Conservation (phyloP, 495 filamentous ascomycete genomes). For the Opeltia flavorubescens region DNA sequence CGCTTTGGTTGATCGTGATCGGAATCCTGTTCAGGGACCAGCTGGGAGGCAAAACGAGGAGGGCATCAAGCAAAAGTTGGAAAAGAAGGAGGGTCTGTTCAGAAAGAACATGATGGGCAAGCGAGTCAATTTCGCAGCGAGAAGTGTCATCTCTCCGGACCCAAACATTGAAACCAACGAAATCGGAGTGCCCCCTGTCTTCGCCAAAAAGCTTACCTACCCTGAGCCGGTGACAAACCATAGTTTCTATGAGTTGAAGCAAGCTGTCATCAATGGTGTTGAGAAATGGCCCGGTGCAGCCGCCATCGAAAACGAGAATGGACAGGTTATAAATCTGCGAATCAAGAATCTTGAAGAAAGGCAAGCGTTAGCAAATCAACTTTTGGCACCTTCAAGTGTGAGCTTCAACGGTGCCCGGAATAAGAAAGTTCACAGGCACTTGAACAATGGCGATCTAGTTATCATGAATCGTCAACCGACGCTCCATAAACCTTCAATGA, state of each 20-base stretch:
- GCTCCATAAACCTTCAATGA: slow-evolving; percentile 98
- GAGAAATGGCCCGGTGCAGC: slow-evolving; percentile 90
- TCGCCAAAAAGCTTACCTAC: slow-evolving; percentile 91
- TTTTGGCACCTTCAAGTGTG: slow-evolving; percentile 75
- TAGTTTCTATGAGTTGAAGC: slow-evolving; percentile 88
- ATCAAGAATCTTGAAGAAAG: slow-evolving; percentile 77
- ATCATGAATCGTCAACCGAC: slow-evolving; percentile 99
- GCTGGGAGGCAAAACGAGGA: slow-evolving; percentile 57
- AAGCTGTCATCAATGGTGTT: slow-evolving; percentile 89
- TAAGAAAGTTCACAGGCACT: slow-evolving; percentile 94
- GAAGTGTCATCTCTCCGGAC: slow-evolving; percentile 95
- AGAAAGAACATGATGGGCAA: slow-evolving; percentile 99
- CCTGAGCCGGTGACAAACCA: slow-evolving; percentile 94
- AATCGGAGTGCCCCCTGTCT: slow-evolving; percentile 94
- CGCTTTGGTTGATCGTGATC: slow-evolving; percentile 71
- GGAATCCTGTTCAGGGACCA: slow-evolving; percentile 62
- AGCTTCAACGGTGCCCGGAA: slow-evolving; percentile 62
- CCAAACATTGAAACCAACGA: slow-evolving; percentile 98
- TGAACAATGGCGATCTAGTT: slow-evolving; percentile 91
- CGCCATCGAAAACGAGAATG: slow-evolving; percentile 90
- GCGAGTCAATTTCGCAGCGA: slow-evolving; percentile 94
- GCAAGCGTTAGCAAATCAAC: slow-evolving; percentile 73
- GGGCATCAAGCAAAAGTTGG: slow-evolving; percentile 93
- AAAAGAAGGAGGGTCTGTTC: slow-evolving; percentile 98
- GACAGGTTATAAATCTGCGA: slow-evolving; percentile 75